Base-by-base conservation (phyloP, 805 yeast genomes). In the Metschnikowia cubensis region DNA sequence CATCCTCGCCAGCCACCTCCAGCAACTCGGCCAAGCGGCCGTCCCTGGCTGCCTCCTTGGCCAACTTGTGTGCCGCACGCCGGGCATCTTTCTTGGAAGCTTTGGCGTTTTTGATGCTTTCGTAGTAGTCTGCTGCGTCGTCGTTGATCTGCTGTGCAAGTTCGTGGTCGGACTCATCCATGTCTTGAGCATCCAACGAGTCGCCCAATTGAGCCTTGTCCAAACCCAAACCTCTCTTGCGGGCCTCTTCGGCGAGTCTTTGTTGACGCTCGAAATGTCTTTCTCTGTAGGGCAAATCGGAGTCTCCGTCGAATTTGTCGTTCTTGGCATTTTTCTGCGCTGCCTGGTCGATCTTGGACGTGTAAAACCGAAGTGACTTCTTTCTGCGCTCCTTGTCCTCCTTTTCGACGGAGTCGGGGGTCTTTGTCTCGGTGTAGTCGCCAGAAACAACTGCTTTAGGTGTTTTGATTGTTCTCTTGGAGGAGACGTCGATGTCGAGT, bases 301-400 rank as follows among this genome's bases (percentile, higher is more conserved):
- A 79, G 67, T 92, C 99, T 59, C 98, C 99, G 41, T 81, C 75
- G 54, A 73, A 79, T 57, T 71, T 76, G 42, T 84, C 84, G 50
- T 49, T 59, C 39, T 70, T 73, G 52, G 80, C 79, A 42, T 49
- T 44, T 66, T 85, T 85, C 58, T 76, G 75, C 25, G 79, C 83
- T 47, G 84, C 85, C 70, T 91, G 96, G 66, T 90, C 97, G 67
- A 94, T 91, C 69, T 92, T 91, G 51, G 98, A 88, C 1, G 99
- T 94, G 77, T 94, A 94, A 82, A 94, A 94, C 53, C 98, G 84
- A 60, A 94, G 80, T 2, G 96, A 79, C 63, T 81, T 82, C 74
- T 85, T 87, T 59, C 95, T 83, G 18, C 83, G 80, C 51, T 79
- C 81, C 72, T 91, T 92, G 51, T 90, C 98, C 62, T 89, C 96